Evolutionary conservation across 1,284 basidiomycete species (phyloP).

Genomic region (Anthracocystis panici-leucophaei): DNA sequence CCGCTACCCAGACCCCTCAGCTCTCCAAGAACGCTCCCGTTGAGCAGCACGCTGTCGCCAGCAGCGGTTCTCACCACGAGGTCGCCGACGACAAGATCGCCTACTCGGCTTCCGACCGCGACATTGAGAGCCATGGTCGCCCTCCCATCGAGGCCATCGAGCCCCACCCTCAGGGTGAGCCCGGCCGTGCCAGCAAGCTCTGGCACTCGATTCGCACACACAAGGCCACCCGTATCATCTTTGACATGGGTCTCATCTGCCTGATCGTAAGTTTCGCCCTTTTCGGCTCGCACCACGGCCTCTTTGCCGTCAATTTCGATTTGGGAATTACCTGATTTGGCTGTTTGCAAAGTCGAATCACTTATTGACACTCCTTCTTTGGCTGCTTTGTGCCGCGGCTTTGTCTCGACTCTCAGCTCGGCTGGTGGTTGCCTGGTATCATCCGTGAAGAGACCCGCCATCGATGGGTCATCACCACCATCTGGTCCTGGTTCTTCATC

Average conservation of each 20-base stretch:
- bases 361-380: too few species aligned
- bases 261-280: slow-evolving; percentile 12
- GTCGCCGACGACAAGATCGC: slow-evolving; percentile 46
- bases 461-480: slow-evolving; percentile 55
- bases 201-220: slow-evolving; percentile 46
- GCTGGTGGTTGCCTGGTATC: slow-evolving; percentile 58
- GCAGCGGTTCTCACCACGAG: slow-evolving; percentile 44
- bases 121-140: slow-evolving; percentile 46
- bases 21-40: slow-evolving; percentile 33
- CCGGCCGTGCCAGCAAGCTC: slow-evolving; percentile 37
- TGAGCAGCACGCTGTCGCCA: slow-evolving; percentile 26
- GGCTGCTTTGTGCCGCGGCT: too few species aligned
- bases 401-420: slow-evolving; percentile 11
- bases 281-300: too few species aligned
- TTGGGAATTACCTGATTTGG: too few species aligned
- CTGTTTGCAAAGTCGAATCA: too few species aligned
- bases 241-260: slow-evolving; percentile 45
- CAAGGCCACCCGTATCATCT: slow-evolving; percentile 36
- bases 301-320: too few species aligned
- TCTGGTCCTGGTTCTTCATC: slow-evolving; percentile 64
- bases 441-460: slow-evolving; percentile 50
- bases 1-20: slow-evolving; percentile 29
- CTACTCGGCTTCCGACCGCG: slow-evolving; percentile 49
- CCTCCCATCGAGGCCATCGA: slow-evolving; percentile 40
- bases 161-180: slow-evolving; percentile 53